A percentile compares a stretch with the other conserved stretches of the same genome.
phyloP scores from a whole-genome alignment of 345 rosid genomes.

The Xanthoceras sorbifolium region DNA sequence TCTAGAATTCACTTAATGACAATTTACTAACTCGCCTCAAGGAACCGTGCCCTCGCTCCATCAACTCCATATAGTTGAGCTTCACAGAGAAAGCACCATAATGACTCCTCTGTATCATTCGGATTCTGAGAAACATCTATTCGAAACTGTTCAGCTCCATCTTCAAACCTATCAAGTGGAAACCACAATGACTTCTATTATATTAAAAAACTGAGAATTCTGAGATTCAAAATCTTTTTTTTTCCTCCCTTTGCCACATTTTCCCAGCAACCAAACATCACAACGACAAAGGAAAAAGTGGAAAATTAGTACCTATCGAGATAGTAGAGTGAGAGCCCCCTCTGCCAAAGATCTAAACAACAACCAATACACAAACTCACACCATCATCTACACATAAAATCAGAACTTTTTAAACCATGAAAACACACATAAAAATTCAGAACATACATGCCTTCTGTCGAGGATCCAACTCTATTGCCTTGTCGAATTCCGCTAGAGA shows the following conservation, averaged over 20 bases:
- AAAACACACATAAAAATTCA: background rate
- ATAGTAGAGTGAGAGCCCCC: constrained; percentile 63
- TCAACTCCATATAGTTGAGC: constrained; percentile 66
- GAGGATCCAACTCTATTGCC: constrained; percentile 77
- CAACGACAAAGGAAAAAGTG: background rate
- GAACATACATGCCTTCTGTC: constrained; percentile 81
- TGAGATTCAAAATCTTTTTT: background rate
- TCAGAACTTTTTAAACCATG: background rate
- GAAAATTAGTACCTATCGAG: constrained; percentile 41
- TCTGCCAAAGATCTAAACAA: constrained; percentile 56
- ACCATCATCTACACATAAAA: constrained; percentile 2
- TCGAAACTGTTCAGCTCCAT: constrained; percentile 88
- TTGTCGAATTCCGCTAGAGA: constrained; percentile 71
- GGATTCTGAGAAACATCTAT: constrained; percentile 92
- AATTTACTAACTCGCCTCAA: constrained; percentile 46
- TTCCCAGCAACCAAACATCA: background rate
- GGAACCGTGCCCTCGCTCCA: constrained; percentile 64
- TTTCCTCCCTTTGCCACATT: background rate
- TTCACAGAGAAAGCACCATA: constrained; percentile 93
- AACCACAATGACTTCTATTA: background rate
- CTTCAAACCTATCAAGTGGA: constrained; percentile 62
- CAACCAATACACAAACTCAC: background rate
- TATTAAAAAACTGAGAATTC: background rate
- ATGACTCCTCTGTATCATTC: constrained; percentile 90
- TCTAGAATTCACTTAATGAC: background rate